Conservation (phyloP, 495 filamentous ascomycete genomes). For the Penicillium argentinense region DNA sequence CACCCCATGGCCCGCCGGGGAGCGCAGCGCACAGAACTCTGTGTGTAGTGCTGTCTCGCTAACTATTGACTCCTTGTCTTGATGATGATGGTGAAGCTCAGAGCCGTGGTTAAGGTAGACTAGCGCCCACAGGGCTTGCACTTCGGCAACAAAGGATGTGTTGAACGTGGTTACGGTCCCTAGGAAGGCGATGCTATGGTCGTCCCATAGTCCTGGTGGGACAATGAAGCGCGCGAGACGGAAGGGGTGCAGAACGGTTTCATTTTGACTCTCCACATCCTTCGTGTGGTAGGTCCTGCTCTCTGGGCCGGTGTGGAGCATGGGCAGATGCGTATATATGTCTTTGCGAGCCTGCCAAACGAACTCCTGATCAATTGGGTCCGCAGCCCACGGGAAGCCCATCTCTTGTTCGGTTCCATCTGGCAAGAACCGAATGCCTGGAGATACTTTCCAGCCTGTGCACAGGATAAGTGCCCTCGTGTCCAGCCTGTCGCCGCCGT, state of each 20-base stretch:
- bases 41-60: constrained; percentile 11
- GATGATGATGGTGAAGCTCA: constrained; percentile 10
- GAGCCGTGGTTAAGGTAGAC: constrained; percentile 11
- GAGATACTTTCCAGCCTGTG: constrained; percentile 13
- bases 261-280: constrained; percentile 6
- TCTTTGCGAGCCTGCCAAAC: constrained; percentile 6
- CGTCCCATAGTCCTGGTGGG: constrained; percentile 6
- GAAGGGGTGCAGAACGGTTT: constrained; percentile 11
- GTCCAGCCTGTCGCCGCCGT: constrained; percentile 3
- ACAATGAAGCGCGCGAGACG: constrained; percentile 11
- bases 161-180: constrained; percentile 9
- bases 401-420: constrained; percentile 9
- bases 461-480: constrained; percentile 8
- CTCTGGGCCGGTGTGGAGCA: constrained; percentile 9
- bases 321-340: constrained; percentile 7
- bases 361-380: constrained; percentile 10
- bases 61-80: constrained; percentile 7
- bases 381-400: constrained; percentile 11
- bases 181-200: constrained; percentile 10
- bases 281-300: constrained; percentile 7
- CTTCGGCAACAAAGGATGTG: constrained; percentile 7
- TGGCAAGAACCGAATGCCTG: constrained; percentile 10
- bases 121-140: constrained; percentile 10
- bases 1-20: constrained; percentile 8
- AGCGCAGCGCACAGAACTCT: constrained; percentile 12